These are phyloP conservation scores for Nevesoporus exiguus DNA, from an alignment of 768 basidiomycete species.

Conservation along the genomic window DNA sequence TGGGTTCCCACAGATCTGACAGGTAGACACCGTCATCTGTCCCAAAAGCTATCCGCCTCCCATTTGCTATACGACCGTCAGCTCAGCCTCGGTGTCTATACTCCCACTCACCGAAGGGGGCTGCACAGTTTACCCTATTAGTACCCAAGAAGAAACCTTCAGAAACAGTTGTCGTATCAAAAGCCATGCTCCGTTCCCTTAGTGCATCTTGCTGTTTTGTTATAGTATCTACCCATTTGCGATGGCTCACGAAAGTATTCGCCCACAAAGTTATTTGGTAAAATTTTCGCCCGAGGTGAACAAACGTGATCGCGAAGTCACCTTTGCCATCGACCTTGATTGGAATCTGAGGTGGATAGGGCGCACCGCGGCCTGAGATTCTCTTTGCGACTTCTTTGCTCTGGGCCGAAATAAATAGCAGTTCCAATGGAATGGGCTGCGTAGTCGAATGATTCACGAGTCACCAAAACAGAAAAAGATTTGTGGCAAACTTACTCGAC, in stretches of 20 bases:
- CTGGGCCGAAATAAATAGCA: conserved; percentile 76
- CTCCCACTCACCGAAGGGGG: conserved; percentile 70
- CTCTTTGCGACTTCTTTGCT: conserved; percentile 43
- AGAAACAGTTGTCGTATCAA: conserved; percentile 80
- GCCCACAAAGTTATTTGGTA: conserved; percentile 94
- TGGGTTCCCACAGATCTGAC: conserved; percentile 75
- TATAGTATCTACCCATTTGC: conserved; percentile 94
- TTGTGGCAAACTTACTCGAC: conserved; percentile 59
- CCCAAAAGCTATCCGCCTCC: conserved; percentile 88
- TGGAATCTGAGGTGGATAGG: conserved; percentile 46
- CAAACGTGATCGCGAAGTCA: conserved; percentile 89
- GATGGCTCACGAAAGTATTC: conserved; percentile 74
- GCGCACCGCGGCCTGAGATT: conserved; percentile 37
- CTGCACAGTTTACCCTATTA: conserved; percentile 92
- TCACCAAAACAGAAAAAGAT: conserved; percentile 6
- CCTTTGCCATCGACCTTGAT: conserved; percentile 66
- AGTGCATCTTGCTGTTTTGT: conserved; percentile 83
- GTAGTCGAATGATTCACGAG: neutral
- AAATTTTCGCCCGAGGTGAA: conserved; percentile 88
- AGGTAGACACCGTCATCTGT: conserved; percentile 97
- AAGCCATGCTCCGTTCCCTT: conserved; percentile 79
- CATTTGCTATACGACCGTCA: conserved; percentile 53
- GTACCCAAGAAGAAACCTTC: conserved; percentile 85
- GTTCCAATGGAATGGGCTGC: conserved; percentile 94
- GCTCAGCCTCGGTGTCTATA: neutral